A percentile compares a stretch with the other conserved stretches of the same genome.
Conservation (phyloP, 2,329 filamentous ascomycete species). For the Colletotrichum echinochloae region DNA sequence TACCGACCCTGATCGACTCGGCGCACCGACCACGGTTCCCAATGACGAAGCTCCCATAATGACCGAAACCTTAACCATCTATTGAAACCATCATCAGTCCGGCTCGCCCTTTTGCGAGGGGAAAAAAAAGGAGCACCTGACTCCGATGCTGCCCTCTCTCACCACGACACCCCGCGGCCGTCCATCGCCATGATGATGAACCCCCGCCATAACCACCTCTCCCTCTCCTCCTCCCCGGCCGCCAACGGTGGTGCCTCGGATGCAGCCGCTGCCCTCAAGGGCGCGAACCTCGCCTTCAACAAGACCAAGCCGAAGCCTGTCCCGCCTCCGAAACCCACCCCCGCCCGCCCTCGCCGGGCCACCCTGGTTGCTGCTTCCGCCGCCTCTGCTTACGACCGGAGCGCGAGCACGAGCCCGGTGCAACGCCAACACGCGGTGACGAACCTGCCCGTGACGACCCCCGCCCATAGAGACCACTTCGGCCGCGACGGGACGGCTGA, state of each 20-base stretch:
- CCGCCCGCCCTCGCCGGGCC: slow-evolving; percentile 7
- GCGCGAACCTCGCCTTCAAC: slow-evolving; percentile 67
- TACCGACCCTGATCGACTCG: background rate
- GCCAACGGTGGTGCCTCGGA: slow-evolving; percentile 47
- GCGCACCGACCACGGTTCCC: background rate
- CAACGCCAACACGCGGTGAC: slow-evolving; percentile 54
- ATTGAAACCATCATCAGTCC: background rate
- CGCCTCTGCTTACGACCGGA: slow-evolving; percentile 49
- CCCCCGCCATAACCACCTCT: slow-evolving; percentile 42
- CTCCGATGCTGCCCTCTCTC: background rate
- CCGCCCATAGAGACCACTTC: slow-evolving; percentile 25
- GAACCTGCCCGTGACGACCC: slow-evolving; percentile 45
- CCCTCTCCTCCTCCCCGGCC: slow-evolving; percentile 45
- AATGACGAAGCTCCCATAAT: background rate
- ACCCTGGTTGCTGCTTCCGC: slow-evolving; percentile 59
- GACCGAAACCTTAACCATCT: slow-evolving; percentile 12
- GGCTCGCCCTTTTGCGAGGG: background rate
- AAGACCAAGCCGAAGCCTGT: slow-evolving; percentile 46
- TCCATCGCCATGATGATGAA: slow-evolving; percentile 31
- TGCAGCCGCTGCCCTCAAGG: slow-evolving; percentile 60
- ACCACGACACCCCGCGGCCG: slow-evolving; percentile 2
- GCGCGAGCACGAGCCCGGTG: slow-evolving; percentile 43
- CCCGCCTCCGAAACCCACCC: slow-evolving; percentile 30
- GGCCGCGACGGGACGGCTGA: slow-evolving; percentile 38
- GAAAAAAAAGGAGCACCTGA: background rate